Percentiles rank a stretch among this genome's conserved stretches.
Evolutionary conservation across 2,329 filamentous ascomycete genomes (phyloP).

Genomic region (Cladosporium sp.): DNA sequence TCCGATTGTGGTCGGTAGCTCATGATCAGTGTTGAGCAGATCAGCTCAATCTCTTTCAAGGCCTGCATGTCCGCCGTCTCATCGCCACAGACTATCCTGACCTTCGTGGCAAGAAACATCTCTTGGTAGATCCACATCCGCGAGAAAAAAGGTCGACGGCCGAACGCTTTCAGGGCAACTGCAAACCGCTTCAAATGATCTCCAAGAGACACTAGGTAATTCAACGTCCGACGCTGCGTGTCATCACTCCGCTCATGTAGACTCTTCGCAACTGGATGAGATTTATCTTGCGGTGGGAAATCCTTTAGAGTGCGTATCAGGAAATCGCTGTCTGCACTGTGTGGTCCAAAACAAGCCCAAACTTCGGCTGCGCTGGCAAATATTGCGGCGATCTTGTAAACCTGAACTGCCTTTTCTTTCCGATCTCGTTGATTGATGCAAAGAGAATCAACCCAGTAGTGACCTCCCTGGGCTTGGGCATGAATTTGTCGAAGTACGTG

Average conservation of each 20-base stretch:
- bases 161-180: neutral
- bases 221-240: neutral
- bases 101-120: neutral
- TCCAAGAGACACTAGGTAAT: neutral
- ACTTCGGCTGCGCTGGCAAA: neutral
- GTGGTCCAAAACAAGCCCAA: conserved; percentile 3
- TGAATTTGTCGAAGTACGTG: neutral
- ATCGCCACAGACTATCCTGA: neutral
- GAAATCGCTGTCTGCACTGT: neutral
- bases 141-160: neutral
- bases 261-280: neutral
- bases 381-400: conserved; percentile 14
- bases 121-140: conserved; percentile 2
- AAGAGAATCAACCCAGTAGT: conserved; percentile 15
- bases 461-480: neutral
- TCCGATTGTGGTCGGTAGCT: neutral
- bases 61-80: conserved; percentile 2
- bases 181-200: neutral
- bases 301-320: neutral
- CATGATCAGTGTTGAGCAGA: neutral
- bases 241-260: neutral
- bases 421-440: conserved; percentile 18
- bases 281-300: neutral
- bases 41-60: neutral
- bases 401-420: conserved; percentile 13